Evolutionary conservation across 2,329 filamentous ascomycete genomes (phyloP), one percentile per base, ranked within the genome.

Genomic region (Phyllosticta citriasiana): DNA sequence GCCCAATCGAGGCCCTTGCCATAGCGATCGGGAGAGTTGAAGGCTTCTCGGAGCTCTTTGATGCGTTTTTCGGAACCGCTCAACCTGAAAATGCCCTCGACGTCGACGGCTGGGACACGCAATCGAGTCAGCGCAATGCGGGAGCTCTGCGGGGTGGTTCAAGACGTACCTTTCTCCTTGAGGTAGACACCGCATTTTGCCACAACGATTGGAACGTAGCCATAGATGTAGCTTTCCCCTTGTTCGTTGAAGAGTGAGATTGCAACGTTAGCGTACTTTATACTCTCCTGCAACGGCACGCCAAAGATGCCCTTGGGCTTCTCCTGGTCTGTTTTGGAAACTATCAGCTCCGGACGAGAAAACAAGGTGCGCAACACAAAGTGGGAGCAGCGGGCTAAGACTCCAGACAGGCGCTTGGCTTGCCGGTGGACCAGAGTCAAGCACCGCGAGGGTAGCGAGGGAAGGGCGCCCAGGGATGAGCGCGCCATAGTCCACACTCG

Each of bases 61-160:
- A 99, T 99, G 64, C 94, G 88, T 77, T 97, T 97, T 71, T 96
- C 93, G 40, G 94, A 97, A 57, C 94, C 94, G 72, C 89, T 96
- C 53, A 99, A 80, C 53, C 94, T 91, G 72, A 99, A 99, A 62
- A 99, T 99, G 50, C 94, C 94, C 75, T 97, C 93, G 9, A 97
- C 84, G 66, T 92, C 87, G 67, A 93, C 97, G 33, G 94, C 94
- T 97, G 61, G 50, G 55, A 30, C 47, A 53, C 8, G 7, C 7
- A 59, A 33, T 30, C 53, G 33, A 12, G 64, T 70, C 62, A 70
- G 69, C 74, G 54, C 73, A 58, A 19, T 35, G 53, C 59, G 57
- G 57, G 5, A 19, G 25, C 24, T 56, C 50, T 9, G 3, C 24
- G 9, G 24, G 4, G 40, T 30, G 55, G 53, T 4, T 19, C 19